Base-by-base conservation (phyloP, 257 asterid species). In the Prunella vulgaris region DNA sequence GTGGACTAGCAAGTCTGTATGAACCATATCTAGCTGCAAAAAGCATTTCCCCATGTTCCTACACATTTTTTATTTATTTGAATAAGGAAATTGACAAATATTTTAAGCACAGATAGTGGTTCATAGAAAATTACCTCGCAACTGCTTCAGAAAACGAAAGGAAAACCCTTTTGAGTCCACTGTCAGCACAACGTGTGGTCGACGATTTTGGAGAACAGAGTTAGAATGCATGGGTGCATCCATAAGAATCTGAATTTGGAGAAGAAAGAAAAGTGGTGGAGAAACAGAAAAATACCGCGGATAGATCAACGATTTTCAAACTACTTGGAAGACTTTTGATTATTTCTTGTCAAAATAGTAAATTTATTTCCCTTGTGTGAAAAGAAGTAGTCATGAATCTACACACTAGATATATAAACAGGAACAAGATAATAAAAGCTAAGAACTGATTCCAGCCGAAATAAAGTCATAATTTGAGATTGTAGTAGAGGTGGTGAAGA, bases 151-250 rank as follows among this genome's bases (percentile, higher is more conserved):
- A 83, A 93, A 81, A 46, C 95, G 96, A 70, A 90, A 93, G 73
- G 95, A 87, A 66, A 90, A 90, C 58, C 97, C 96, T 80, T 93
- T 88, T 38, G 96, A 84, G 81, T 93, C 98, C 66, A 93, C 92
- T 5, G 97, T 90, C 37, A 93, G 79, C 76, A 93, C 97, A 63
- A 84, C 89, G 81, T 90, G 98, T 60, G 98, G 98, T 70, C 22
- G 80, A 68, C n/a, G n/a, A n/a, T n/a, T n/a, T n/a, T n/a, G n/a
- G n/a, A n/a, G n/a, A n/a, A n/a, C n/a, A n/a, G n/a, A n/a, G n/a
- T n/a, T n/a, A n/a, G n/a, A 93, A 93, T n/a, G 76, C 48, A 67
- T 83, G 77, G 60, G 97, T 25, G 28, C 28, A 25, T n/a, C 28
- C 28, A 25, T 25, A n/a, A n/a, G n/a, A 25, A 25, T 25, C 3